These are phyloP conservation scores for Cryomyces antarcticus DNA, from an alignment of 495 filamentous ascomycete genomes.

Conservation along the genomic window DNA sequence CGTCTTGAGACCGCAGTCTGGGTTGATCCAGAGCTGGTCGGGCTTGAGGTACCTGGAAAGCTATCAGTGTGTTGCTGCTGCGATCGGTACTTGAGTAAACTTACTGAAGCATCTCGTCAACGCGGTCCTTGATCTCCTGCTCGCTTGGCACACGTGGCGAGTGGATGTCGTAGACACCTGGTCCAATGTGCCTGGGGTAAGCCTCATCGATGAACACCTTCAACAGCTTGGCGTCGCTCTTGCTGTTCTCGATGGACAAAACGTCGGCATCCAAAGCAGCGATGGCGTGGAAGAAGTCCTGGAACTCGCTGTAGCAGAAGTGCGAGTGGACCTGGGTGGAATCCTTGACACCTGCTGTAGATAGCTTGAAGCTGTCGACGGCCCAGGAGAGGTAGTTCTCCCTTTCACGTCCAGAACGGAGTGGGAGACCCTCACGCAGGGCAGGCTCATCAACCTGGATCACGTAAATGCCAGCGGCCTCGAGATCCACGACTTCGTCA, in stretches of 20 bases:
- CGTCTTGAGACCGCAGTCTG: constrained; percentile 97
- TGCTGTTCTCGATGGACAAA: constrained; percentile 97
- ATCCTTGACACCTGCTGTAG: constrained; percentile 75
- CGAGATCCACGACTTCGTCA: constrained; percentile 94
- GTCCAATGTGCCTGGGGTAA: constrained; percentile 93
- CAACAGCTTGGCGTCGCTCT: constrained; percentile 96
- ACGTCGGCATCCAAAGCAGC: constrained; percentile 95
- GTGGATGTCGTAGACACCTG: constrained; percentile 99
- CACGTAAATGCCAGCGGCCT: constrained; percentile 84
- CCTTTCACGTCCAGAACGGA: constrained; percentile 77
- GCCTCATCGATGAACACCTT: constrained; percentile 94
- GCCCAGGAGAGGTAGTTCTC: constrained; percentile 92
- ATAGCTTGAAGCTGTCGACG: constrained; percentile 87
- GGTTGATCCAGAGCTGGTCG: constrained; percentile 96
- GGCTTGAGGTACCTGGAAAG: constrained; percentile 45
- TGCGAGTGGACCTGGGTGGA: constrained; percentile 98
- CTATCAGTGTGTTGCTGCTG: constrained; percentile 1
- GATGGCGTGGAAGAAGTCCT: constrained; percentile 99
- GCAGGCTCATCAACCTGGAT: constrained; percentile 99
- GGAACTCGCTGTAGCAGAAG: constrained; percentile 99
- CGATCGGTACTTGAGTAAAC: neutral
- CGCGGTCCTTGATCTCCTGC: constrained; percentile 91
- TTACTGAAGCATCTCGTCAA: constrained; percentile 85
- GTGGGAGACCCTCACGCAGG: constrained; percentile 95
- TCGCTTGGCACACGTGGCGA: constrained; percentile 85